A percentile compares a stretch with the other conserved stretches of the same genome.
phyloP scores from a whole-genome alignment of 345 rosid species.

The Nephelium lappaceum region DNA sequence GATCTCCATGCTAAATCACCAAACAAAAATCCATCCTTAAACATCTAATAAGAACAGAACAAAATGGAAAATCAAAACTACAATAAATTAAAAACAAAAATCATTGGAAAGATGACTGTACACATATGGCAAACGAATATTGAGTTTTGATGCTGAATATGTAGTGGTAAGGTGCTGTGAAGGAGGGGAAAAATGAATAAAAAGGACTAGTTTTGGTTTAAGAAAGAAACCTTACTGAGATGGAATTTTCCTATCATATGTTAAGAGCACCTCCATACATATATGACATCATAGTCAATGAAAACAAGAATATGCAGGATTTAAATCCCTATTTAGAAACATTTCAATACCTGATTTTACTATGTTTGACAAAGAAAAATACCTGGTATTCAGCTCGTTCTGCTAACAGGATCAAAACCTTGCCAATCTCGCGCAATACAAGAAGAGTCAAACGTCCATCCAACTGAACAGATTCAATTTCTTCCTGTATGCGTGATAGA shows the following conservation, averaged over 20 bases:
- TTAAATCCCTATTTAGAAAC: background rate
- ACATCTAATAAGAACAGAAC: background rate
- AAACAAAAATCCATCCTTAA: background rate
- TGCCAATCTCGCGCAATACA: conserved; percentile 84
- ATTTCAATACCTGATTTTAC: background rate
- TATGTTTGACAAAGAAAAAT: conserved; percentile 15
- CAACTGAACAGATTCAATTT: conserved; percentile 88
- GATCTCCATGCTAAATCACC: background rate
- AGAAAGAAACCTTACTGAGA: background rate
- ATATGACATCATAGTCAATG: background rate
- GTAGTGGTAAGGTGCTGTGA: background rate
- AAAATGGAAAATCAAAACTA: background rate
- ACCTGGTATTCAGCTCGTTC: conserved; percentile 97
- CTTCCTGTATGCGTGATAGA: conserved; percentile 86
- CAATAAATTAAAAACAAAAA: background rate
- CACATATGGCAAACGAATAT: background rate
- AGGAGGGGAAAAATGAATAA: background rate
- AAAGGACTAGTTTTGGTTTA: background rate
- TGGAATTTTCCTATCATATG: background rate
- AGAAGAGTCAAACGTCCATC: conserved; percentile 90
- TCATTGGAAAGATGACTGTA: background rate
- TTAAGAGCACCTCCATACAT: background rate
- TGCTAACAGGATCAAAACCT: conserved; percentile 78
- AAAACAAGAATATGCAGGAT: background rate
- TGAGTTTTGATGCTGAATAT: background rate